These are phyloP conservation scores for Neonectria punicea DNA, from an alignment of 2,329 filamentous ascomycete species.

Conservation along the genomic window DNA sequence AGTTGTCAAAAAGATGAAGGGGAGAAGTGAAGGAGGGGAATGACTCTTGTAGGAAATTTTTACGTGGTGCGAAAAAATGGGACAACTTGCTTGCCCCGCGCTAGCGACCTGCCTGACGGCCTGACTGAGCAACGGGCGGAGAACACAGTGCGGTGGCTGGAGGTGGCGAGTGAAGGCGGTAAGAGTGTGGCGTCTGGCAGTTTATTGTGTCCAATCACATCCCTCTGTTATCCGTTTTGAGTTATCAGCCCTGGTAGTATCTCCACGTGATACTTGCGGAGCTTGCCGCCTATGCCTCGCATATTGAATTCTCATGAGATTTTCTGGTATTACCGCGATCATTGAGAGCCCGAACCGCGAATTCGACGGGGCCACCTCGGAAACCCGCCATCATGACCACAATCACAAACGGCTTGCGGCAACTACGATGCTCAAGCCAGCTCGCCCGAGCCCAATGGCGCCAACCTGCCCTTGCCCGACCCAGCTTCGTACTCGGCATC, in stretches of 20 bases:
- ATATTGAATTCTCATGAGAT: constrained; percentile 39
- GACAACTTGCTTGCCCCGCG: constrained; percentile 49
- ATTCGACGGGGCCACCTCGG: constrained; percentile 39
- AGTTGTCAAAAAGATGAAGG: constrained; percentile 40
- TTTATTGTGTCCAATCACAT: neutral
- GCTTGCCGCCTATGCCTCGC: constrained; percentile 21
- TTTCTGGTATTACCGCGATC: constrained; percentile 39
- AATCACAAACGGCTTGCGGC: constrained; percentile 49
- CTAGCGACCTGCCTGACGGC: constrained; percentile 39
- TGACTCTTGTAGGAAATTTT: constrained; percentile 48
- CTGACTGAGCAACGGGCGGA: constrained; percentile 38
- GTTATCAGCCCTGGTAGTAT: constrained; percentile 14
- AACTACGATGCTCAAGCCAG: constrained; percentile 49
- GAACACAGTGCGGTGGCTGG: constrained; percentile 27
- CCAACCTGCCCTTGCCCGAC: constrained; percentile 37
- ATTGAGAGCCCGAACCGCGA: constrained; percentile 36
- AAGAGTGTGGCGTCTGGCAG: constrained; percentile 25
- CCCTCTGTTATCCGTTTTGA: neutral
- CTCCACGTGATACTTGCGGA: constrained; percentile 41
- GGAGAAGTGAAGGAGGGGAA: constrained; percentile 35
- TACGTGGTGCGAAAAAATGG: constrained; percentile 37
- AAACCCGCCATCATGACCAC: constrained; percentile 48
- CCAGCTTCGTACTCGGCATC: constrained; percentile 40
- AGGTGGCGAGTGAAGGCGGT: constrained; percentile 32
- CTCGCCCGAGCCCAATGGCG: constrained; percentile 45